Conservation (phyloP, 1,139 yeast species). For the Debaryomyces fabryi region DNA sequence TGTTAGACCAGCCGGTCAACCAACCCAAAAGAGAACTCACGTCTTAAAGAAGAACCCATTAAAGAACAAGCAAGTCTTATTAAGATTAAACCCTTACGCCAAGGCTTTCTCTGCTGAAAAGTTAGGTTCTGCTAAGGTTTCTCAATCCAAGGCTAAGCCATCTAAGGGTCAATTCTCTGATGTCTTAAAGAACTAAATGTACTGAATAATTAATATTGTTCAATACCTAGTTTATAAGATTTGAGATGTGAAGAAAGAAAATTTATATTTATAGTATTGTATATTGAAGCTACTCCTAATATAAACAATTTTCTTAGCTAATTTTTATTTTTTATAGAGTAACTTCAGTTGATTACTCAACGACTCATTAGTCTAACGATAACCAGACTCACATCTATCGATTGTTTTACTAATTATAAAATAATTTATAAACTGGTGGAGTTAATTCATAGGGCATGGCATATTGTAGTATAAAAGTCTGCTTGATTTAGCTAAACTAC, state of each 20-base stretch:
- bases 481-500: no score
- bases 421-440: no score
- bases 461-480: no score
- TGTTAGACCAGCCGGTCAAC: constrained; percentile 95
- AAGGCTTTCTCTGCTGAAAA: constrained; percentile 93
- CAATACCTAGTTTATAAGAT: not conserved
- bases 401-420: no score
- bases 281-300: constrained; percentile 6
- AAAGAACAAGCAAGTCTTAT: constrained; percentile 98
- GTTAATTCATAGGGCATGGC: no score
- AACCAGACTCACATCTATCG: no score
- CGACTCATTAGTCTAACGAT: no score
- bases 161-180: constrained; percentile 72
- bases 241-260: not conserved
- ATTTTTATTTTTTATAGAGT: not conserved
- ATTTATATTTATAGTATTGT: constrained; percentile 4
- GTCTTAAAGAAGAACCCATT: constrained; percentile 99
- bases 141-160: constrained; percentile 62
- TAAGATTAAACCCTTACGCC: constrained; percentile 99
- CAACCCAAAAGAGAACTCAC: constrained; percentile 91
- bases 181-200: constrained; percentile 57
- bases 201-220: not conserved
- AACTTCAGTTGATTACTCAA: no score
- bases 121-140: constrained; percentile 84
- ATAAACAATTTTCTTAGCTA: constrained; percentile 5